Base-by-base conservation (phyloP, 106 monocot species). In the Apostasia ramifera region DNA sequence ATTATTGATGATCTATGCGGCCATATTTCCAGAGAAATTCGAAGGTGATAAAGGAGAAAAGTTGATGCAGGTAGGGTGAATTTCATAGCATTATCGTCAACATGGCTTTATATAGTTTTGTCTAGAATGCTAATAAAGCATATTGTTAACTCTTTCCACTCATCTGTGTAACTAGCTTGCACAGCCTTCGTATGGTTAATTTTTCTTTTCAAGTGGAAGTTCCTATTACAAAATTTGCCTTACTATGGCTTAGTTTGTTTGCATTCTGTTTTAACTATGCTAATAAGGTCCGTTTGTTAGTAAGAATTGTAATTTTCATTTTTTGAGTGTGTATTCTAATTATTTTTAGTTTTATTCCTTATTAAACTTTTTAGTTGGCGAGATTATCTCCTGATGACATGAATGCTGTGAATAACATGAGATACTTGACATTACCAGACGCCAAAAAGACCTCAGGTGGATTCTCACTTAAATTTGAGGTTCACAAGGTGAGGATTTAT, bases 351-450 rank as follows among this genome's bases (percentile, higher is more conserved):
- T 26, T 26, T 26, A 26, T 26, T 26, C 26, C 26, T 67, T 75
- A 40, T 56, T n/a, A 60, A 73, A 49, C 50, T 53, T 60, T 61
- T 55, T 81, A 99, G 98, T 56, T 99, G 53, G 98, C 98, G 72
- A 81, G 72, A 78, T 70, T 99, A 68, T 90, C 98, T 52, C 49
- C 70, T 61, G 93, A 99, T 76, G 98, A 99, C 76, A 85, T 88
- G 90, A 90, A 77, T 82, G 98, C 98, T 72, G 93, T 93, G 39
- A 80, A 83, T 73, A 99, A 99, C 67, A 90, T 99, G 98, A 90
- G 74, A 67, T 85, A 63, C 71, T 79, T 99, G 59, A 85, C 78
- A 63, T 77, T 73, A 44, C 57, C 81, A 53, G 87, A 90, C 53
- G 73, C 63, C 2, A 93, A 89, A 67, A 93, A 93, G 82, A 13